Evolutionary conservation across 805 yeast genomes (phyloP).

Genomic region (Nakazawaea anatomiae): DNA sequence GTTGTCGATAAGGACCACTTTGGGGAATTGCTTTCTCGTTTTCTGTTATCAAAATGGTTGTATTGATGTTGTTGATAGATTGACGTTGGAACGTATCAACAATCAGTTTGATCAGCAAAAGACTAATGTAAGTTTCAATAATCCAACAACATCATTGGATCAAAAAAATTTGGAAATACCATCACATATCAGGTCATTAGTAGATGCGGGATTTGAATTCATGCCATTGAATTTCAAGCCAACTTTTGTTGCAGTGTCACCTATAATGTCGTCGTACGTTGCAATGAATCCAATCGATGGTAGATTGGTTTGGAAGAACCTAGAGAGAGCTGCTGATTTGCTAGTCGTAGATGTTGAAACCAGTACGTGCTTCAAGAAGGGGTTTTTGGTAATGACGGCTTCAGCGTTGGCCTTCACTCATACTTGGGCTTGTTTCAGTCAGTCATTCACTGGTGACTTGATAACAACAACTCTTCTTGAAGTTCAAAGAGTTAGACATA

Average conservation of each 20-base stretch:
- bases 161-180: conserved; percentile 20
- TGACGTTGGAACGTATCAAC: conserved; percentile 18
- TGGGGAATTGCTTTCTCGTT: conserved; percentile 34
- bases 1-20: conserved; percentile 27
- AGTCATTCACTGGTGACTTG: conserved; percentile 64
- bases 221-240: conserved; percentile 30
- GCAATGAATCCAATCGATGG: conserved; percentile 20
- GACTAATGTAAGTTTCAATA: conserved; percentile 2
- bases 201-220: conserved; percentile 51
- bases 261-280: conserved; percentile 40
- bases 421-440: conserved; percentile 65
- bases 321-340: conserved; percentile 14
- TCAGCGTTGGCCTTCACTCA: conserved; percentile 62
- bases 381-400: conserved; percentile 36
- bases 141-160: conserved; percentile 6
- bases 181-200: conserved; percentile 30
- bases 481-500: conserved; percentile 22
- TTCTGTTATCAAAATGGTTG: conserved; percentile 36
- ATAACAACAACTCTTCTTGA: conserved; percentile 49
- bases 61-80: conserved; percentile 39
- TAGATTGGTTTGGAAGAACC: conserved; percentile 17
- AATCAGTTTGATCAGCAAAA: conserved; percentile 12
- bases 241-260: conserved; percentile 38
- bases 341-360: neutral
- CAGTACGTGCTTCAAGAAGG: conserved; percentile 11